Percentiles rank a stretch among this genome's conserved stretches.
phyloP scores from a whole-genome alignment of 2,329 filamentous ascomycete genomes.

The Sporothrix variecibatus region DNA sequence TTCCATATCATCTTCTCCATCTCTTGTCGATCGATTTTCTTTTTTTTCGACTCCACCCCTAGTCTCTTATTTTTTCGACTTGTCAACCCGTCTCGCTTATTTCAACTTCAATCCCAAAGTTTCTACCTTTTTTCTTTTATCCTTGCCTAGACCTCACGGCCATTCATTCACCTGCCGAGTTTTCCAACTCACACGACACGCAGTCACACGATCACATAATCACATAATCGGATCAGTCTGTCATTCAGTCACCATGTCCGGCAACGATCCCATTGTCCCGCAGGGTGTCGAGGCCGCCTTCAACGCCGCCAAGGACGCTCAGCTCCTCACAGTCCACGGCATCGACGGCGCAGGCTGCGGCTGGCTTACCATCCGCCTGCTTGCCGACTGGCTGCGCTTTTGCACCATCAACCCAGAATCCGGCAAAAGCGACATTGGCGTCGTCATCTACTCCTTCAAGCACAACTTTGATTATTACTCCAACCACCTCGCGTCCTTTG shows the following conservation, averaged over 20 bases:
- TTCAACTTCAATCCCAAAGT: neutral
- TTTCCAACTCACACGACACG: neutral
- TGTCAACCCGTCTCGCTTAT: neutral
- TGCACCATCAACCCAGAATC: neutral
- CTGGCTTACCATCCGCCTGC: slow-evolving; percentile 28
- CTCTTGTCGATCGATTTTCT: neutral
- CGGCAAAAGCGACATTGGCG: slow-evolving; percentile 23
- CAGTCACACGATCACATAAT: neutral
- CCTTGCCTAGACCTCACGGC: neutral
- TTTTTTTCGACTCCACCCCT: neutral
- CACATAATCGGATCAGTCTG: too few relatives aligned
- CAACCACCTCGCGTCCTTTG: slow-evolving; percentile 24
- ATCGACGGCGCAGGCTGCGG: slow-evolving; percentile 21
- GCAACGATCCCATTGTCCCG: slow-evolving; percentile 1
- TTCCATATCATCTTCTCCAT: neutral
- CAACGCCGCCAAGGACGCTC: slow-evolving; percentile 19
- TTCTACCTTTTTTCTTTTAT: neutral
- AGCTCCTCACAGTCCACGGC: slow-evolving; percentile 21
- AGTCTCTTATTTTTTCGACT: neutral
- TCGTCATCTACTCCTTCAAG: slow-evolving; percentile 29
- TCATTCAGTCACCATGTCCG: neutral
- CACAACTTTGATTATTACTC: slow-evolving; percentile 29
- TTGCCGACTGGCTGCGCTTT: slow-evolving; percentile 28
- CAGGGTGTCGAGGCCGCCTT: slow-evolving; percentile 7
- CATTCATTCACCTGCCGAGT: neutral